These are phyloP conservation scores for Raddia guianensis DNA, from an alignment of 176 grass and related monocot genomes.

Conservation along the genomic window DNA sequence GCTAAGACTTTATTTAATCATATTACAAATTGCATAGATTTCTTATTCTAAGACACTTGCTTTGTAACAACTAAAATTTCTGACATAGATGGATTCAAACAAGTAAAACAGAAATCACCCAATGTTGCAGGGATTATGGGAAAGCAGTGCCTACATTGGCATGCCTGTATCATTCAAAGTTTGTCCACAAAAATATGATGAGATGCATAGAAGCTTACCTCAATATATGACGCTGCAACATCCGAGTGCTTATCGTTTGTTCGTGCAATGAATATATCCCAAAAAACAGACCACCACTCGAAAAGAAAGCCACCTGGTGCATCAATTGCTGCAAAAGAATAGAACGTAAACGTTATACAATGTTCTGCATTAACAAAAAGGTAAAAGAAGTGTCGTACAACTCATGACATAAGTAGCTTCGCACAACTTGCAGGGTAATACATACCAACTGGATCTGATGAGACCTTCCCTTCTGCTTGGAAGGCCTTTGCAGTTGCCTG, in stretches of 20 bases:
- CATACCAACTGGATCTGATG: conserved; percentile 98
- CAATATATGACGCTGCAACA: conserved; percentile 95
- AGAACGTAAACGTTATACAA: conserved; percentile 30
- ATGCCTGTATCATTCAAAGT: background rate
- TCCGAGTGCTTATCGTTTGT: conserved; percentile 99
- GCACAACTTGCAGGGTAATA: conserved; percentile 26
- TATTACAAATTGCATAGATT: conserved; percentile 10
- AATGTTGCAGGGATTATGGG: conserved; percentile 7
- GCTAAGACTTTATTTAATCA: background rate
- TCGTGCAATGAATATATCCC: conserved; percentile 99
- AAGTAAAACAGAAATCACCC: background rate
- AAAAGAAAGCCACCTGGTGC: conserved; percentile 99
- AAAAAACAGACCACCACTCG: conserved; percentile 99
- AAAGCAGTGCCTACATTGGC: background rate
- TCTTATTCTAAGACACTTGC: background rate
- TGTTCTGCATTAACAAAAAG: conserved; percentile 4
- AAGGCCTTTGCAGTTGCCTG: conserved; percentile 98
- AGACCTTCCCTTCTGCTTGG: conserved; percentile 99
- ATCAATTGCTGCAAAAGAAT: conserved; percentile 77
- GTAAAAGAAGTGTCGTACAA: conserved; percentile 10
- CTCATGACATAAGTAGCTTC: background rate
- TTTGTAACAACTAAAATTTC: background rate
- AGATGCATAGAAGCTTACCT: conserved; percentile 49
- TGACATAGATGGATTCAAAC: background rate
- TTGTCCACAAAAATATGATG: conserved; percentile 10